Base-by-base conservation (phyloP, 768 basidiomycete genomes). In the Serendipita sp. region DNA sequence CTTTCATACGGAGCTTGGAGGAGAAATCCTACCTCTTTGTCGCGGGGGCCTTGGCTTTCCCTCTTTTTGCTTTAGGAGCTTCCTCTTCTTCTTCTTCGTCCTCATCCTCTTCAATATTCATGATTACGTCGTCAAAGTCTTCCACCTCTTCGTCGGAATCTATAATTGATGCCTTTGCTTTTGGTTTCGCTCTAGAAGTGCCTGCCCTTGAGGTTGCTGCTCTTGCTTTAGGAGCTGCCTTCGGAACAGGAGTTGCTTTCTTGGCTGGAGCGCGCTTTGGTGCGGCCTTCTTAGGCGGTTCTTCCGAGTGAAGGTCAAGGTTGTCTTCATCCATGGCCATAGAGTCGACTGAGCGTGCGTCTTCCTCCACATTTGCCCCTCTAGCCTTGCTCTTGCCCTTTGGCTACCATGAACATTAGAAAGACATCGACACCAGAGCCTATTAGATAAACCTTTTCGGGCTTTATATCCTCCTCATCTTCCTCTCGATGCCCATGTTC, bases 291-390 rank as follows among this genome's bases (percentile, higher is more conserved):
- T 64, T 65, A 10, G 71, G 68, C 16, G 68, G 70, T 13, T 67
- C 35, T 74, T 74, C 47, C 71, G 71, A 58, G 71, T 77, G 74
- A 76, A 83, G 74, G 77, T 82, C 63, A 73, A 72, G 1, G 78
- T 73, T 67, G 52, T 87, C 86, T 52, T 89, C 72, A 56, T 91
- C 86, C 81, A 88, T 85, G 76, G 79, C 75, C 86, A 89, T 89
- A 2, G 86, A 89, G 70, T 90, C 89, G 13, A 73, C 72, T 0
- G 78, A 81, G 28, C 70, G 75, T 13, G 68, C 78, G 38, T 85
- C 86, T 2, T 79, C 79, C 28, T 79, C 79, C 1, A 69, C 78
- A 7, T 76, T 77, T 8, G 75, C 71, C 30, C 44, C 72, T 67
- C 67, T 77, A 77, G 16, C 73, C 72, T 47, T 72, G 28, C 64